Evolutionary conservation across 2,329 filamentous ascomycete species (phyloP), one percentile per base, ranked within the genome.

Genomic region (Sporothrix luriei): DNA sequence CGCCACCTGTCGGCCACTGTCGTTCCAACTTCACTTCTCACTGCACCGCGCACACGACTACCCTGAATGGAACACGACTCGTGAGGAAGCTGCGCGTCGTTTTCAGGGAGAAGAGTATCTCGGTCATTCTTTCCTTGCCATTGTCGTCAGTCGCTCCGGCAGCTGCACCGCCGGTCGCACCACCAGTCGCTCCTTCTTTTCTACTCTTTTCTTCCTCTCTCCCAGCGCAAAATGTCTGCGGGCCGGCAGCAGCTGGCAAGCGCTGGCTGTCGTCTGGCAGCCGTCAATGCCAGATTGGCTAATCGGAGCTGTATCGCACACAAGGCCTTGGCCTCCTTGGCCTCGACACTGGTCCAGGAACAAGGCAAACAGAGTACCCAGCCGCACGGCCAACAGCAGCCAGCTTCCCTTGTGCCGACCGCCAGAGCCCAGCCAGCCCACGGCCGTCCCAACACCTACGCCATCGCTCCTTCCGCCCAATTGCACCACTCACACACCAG

Each of bases 231-330:
- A 38, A 64, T 48, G 40, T 26, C 19, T 65, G 0, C 59, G 9
- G 46, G 48, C 55, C 55, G 55, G 10, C 67, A 68, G 48, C 67
- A 62, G 67, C 67, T 62, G 67, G 46, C 55, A 62, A 38, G 19
- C 16, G 24, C 38, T 43, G 40, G 33, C 40, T 16, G 66, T 48
- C 66, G 46, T 48, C 33, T 62, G 46, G 46, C 67, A 62, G 48
- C 11, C 29, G 48, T 26, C 62, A 14, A 21, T 49, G 2, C 33
- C 33, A 38, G 19, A 54, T 65, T 48, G 29, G 54, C 55, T 43
- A 69, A 64, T 55, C 48, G n/a, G 29, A 19, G 49, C 49, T 49
- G 49, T 33, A 33, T 54, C 29, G 29, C 29, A 49, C 64, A 66
- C 48, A 16, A 48, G 48, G 48, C 62, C 46, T 52, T 49, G 26